Conservation (phyloP, 371 early-diverging fungal species). For the Haplosporangium sp. region DNA sequence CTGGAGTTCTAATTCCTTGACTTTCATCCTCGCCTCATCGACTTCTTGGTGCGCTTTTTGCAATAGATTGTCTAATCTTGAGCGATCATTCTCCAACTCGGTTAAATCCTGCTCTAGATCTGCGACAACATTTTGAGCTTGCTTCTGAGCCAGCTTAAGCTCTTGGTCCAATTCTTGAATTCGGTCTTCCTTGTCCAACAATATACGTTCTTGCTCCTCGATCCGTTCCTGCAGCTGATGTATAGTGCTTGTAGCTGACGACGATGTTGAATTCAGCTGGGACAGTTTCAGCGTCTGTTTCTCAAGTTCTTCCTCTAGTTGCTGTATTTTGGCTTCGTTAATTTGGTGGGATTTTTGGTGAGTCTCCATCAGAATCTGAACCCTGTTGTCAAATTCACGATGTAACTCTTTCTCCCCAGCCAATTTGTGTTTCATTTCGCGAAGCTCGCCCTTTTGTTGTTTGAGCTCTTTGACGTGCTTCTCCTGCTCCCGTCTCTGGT, state of each 20-base stretch:
- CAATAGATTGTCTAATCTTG: slow-evolving; percentile 12
- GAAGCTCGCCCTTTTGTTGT: slow-evolving; percentile 16
- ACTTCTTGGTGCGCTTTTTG: slow-evolving; percentile 15
- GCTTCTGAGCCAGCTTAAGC: slow-evolving; percentile 21
- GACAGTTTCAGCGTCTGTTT: slow-evolving; percentile 18
- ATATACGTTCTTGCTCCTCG: slow-evolving; percentile 30
- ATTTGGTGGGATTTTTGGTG: slow-evolving; percentile 28
- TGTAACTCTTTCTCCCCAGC: slow-evolving; percentile 19
- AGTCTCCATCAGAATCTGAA: slow-evolving; percentile 27
- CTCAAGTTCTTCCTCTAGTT: slow-evolving; percentile 30
- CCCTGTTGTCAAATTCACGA: slow-evolving; percentile 22
- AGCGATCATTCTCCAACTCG: slow-evolving; percentile 23
- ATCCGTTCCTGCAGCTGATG: slow-evolving; percentile 20
- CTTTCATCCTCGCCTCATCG: slow-evolving; percentile 16
- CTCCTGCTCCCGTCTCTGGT: slow-evolving; percentile 15
- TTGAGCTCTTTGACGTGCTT: slow-evolving; percentile 19
- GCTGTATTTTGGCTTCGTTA: slow-evolving; percentile 27
- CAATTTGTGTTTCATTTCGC: slow-evolving; percentile 14
- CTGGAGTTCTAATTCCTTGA: slow-evolving; percentile 14
- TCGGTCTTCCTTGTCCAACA: slow-evolving; percentile 31
- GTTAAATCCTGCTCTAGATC: slow-evolving; percentile 36
- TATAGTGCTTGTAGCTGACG: slow-evolving; percentile 16
- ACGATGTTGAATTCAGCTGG: slow-evolving; percentile 16
- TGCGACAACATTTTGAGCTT: slow-evolving; percentile 26
- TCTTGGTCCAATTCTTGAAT: slow-evolving; percentile 39